Base-by-base conservation (phyloP, 2,329 filamentous ascomycete genomes). In the Graphiopsis chlorocephala region DNA sequence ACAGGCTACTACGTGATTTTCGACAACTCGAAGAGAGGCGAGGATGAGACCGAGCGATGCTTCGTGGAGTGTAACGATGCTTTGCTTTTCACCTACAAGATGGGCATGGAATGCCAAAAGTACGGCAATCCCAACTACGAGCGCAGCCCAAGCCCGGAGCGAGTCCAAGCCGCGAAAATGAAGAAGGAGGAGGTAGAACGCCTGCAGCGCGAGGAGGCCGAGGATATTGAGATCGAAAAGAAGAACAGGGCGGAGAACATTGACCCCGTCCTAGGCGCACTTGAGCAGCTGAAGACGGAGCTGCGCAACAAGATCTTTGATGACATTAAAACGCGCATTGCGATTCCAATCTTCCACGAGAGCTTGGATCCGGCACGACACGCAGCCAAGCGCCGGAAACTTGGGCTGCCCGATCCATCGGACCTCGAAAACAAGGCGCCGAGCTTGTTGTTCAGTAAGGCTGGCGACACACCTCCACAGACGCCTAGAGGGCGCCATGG, bases 1-100 rank as follows among this genome's bases (percentile, higher is more conserved):
- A 90, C 88, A 0, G 95, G 95, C 0, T 99, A 97, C 77, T 98
- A 92, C 75, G 87, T 98, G 61, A 83, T 93, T n/a, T 99, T 99
- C 73, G 87, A 91, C 59, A 90, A 94, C 71, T 91, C 88, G 1
- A 85, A 86, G 63, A 82, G 84, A 10, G 94, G 94, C 2, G 89
- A 93, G 71, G 83, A 88, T 63, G 93, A 97, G 77, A 89, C 92
- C 0, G 89, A 91, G 70, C 85, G 90, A 67, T 97, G 93, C 75
- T 93, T 87, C 76, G 84, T 86, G 62, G 85, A 88, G 60, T 93
- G 91, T 69, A 89, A 97, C 75, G 89, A 90, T 75, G 89, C 90
- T 50, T 86, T 90, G 6, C 86, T 99, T 68, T 99, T 99, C 80
- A 97, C 90, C 1, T 98, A 98, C 71, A 84, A 86, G 66, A 94